Evolutionary conservation across 768 basidiomycete genomes (phyloP).

Genomic region (Chiua virens): DNA sequence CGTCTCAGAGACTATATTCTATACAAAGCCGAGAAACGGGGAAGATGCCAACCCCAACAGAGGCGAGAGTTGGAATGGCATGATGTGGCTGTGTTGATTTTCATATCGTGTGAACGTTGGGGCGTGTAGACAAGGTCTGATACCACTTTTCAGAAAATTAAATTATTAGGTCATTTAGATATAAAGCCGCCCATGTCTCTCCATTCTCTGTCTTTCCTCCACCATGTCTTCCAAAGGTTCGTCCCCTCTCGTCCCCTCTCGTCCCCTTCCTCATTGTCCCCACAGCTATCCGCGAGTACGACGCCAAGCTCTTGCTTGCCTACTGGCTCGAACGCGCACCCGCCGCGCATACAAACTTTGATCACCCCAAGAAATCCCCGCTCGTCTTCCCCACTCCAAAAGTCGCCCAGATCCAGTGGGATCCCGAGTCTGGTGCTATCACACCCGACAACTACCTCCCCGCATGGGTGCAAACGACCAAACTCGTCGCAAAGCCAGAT

Average conservation of each 20-base stretch:
- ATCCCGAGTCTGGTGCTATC: conserved; percentile 61
- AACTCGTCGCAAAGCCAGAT: conserved; percentile 96
- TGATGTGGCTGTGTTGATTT: conserved; percentile 30
- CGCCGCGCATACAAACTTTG: conserved; percentile 63
- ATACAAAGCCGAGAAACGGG: no score
- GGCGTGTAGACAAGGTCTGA: conserved; percentile 26
- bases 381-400: conserved; percentile 63
- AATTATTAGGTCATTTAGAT: conserved; percentile 18
- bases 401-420: conserved; percentile 90
- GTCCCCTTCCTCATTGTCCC: conserved; percentile 2
- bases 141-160: conserved; percentile 13
- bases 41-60: no score
- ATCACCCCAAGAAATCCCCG: conserved; percentile 39
- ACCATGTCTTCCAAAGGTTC: conserved; percentile 36
- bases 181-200: conserved; percentile 10
- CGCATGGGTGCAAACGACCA: conserved; percentile 77
- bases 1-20: no score
- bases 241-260: not conserved
- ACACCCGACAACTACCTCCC: conserved; percentile 64
- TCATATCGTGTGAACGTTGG: conserved; percentile 32
- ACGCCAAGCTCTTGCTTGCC: conserved; percentile 95
- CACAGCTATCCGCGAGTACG: conserved; percentile 91
- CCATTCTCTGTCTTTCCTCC: conserved; percentile 11
- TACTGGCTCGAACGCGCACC: conserved; percentile 97
- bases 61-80: no score